These are phyloP conservation scores for Acer yangbiense DNA, from an alignment of 345 rosid species.

Conservation along the genomic window DNA sequence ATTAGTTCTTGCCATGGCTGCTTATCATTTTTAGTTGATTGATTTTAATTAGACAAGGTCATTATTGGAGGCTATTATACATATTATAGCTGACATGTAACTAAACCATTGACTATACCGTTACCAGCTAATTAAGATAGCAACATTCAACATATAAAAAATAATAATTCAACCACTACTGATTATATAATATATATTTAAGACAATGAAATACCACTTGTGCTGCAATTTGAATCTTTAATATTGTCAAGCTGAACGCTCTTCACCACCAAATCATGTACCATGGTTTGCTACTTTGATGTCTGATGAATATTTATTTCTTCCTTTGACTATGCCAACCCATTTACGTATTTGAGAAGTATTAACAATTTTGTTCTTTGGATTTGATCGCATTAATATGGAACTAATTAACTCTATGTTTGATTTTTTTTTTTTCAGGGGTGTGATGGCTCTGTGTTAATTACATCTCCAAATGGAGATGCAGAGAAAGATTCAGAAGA, in stretches of 20 bases:
- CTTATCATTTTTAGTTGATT: not conserved
- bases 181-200: too few relatives aligned
- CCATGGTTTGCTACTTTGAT: too few relatives aligned
- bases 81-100: not conserved
- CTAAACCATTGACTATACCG: constrained; percentile 7
- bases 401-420: not conserved
- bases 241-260: too few relatives aligned
- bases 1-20: not conserved
- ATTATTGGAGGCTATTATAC: constrained; percentile 1
- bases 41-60: not conserved
- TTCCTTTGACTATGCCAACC: too few relatives aligned
- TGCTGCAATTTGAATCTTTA: too few relatives aligned
- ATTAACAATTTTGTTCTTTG: not conserved
- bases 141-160: not conserved
- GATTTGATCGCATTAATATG: not conserved
- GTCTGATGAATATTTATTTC: too few relatives aligned
- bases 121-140: not conserved
- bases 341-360: not conserved
- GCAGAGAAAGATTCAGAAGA: constrained; percentile 86
- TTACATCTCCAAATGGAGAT: constrained; percentile 66
- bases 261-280: too few relatives aligned
- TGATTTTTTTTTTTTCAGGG: constrained; percentile 49
- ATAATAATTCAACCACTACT: not conserved
- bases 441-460: constrained; percentile 79
- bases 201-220: too few relatives aligned